Evolutionary conservation across 192 early-diverging fungal species (phyloP), one percentile per base, ranked within the genome.

Genomic region (Podila epicladia): DNA sequence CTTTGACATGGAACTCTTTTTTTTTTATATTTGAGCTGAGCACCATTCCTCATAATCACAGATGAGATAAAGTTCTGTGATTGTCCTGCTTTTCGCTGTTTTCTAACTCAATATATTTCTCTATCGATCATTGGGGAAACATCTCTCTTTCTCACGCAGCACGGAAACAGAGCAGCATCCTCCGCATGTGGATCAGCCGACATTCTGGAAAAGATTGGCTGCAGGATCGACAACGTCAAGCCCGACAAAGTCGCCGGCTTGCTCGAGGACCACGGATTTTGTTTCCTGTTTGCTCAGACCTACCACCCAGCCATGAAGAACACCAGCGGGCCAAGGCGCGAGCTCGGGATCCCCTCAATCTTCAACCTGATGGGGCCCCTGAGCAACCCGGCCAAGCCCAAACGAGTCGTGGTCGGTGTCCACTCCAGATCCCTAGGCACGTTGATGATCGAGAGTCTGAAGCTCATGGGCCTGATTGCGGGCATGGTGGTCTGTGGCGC

Each of bases 341-440:
- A 99, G 82, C 85, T 99, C 9, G 98, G 96, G 38, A 87, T 98
- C 5, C 94, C 94, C 12, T 97, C 98, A 5, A 92, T 97, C 29
- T 97, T 99, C 86, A 99, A 99, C 69, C 69, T 98, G 49, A 85
- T 98, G 19, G 97, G 97, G 0, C 97, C 97, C 7, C 79, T 99
- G 73, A 94, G 87, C 53, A 98, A 97, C 71, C 98, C 98, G 13
- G 94, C 95, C 1, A 78, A 78, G 45, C 96, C 98, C 1, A 82
- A 80, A n/a, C 87, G 93, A 35, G 88, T 93, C 24, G 91, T 99
- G 3, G 92, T 98, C 4, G 98, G 98, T 31, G 97, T 99, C n/a
- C 91, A 95, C 78, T 93, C 95, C 1, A 88, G 89, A 53, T 28
- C 79, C 8, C 69, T 99, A 9, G 98, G 97, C 1, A 85, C 71